Percentiles rank a stretch among this genome's conserved stretches.
phyloP scores from a whole-genome alignment of 2,329 filamentous ascomycete genomes.

The Arthrobotrys entomopaga region DNA sequence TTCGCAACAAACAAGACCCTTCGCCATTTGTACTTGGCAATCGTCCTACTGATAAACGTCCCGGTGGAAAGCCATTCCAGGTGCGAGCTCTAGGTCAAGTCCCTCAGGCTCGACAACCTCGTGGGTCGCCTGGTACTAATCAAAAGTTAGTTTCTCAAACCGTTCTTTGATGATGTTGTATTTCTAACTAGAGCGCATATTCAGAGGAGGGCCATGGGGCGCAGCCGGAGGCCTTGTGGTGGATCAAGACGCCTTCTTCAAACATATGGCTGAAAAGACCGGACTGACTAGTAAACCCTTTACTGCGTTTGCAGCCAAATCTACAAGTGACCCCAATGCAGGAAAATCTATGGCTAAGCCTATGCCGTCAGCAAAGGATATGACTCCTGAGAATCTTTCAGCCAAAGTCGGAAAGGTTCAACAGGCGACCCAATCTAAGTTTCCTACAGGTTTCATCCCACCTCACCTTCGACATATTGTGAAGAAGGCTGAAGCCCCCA shows the following conservation, averaged over 20 bases:
- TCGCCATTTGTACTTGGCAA: conserved; percentile 3
- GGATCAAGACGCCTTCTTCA: conserved; percentile 37
- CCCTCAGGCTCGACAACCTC: conserved; percentile 14
- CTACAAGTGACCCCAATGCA: neutral
- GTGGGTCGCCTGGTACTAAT: neutral
- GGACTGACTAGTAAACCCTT: conserved; percentile 16
- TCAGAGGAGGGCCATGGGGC: conserved; percentile 13
- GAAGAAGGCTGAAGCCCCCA: neutral
- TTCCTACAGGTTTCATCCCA: conserved; percentile 25
- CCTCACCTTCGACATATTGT: conserved; percentile 34
- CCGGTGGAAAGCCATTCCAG: conserved; percentile 6
- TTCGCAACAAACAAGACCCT: conserved; percentile 17
- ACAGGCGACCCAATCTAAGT: conserved; percentile 8
- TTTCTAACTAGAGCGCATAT: neutral
- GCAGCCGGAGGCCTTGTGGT: conserved; percentile 8
- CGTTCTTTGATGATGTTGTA: neutral
- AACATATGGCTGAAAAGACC: conserved; percentile 28
- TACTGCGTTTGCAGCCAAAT: neutral
- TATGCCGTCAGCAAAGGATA: conserved; percentile 47
- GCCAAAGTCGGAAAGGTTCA: conserved; percentile 8
- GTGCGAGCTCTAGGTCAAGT: neutral
- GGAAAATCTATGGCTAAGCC: conserved; percentile 27
- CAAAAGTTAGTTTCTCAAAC: neutral
- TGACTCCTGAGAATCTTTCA: neutral
- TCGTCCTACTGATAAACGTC: conserved; percentile 9